These are phyloP conservation scores for Zymoseptoria ardabiliae DNA, from an alignment of 2,329 filamentous ascomycete genomes.

Conservation along the genomic window DNA sequence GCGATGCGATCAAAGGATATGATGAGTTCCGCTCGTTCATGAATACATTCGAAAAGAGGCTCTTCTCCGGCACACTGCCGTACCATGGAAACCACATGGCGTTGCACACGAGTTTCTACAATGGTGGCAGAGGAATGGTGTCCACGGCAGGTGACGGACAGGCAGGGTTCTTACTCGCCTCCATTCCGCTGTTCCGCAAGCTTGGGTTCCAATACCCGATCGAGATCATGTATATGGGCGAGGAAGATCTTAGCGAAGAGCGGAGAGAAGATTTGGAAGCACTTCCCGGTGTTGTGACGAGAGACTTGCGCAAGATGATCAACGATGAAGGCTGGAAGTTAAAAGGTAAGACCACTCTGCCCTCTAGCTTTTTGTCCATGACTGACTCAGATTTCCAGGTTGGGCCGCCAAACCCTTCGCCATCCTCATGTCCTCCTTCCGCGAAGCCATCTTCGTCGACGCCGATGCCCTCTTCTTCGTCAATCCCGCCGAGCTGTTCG, in stretches of 20 bases:
- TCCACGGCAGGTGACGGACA: slow-evolving; percentile 40
- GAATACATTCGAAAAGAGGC: slow-evolving; percentile 31
- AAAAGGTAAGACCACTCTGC: slow-evolving; percentile 12
- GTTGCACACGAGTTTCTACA: slow-evolving; percentile 36
- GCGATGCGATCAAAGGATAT: slow-evolving; percentile 31
- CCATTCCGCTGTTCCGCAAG: slow-evolving; percentile 33
- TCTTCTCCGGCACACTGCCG: slow-evolving; percentile 36
- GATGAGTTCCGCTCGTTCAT: slow-evolving; percentile 38
- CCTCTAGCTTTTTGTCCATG: not conserved
- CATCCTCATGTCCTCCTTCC: slow-evolving; percentile 41
- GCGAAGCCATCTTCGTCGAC: slow-evolving; percentile 43
- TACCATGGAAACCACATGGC: slow-evolving; percentile 42
- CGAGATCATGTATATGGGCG: slow-evolving; percentile 38
- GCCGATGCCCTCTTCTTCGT: slow-evolving; percentile 38
- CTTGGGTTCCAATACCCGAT: slow-evolving; percentile 36
- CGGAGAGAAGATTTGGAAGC: slow-evolving; percentile 37
- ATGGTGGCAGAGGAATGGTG: slow-evolving; percentile 38
- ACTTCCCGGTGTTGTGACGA: slow-evolving; percentile 37
- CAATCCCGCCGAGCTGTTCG: slow-evolving; percentile 38
- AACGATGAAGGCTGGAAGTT: slow-evolving; percentile 39
- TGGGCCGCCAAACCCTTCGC: slow-evolving; percentile 44
- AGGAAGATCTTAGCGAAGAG: slow-evolving; percentile 38
- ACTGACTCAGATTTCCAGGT: slow-evolving; percentile 17
- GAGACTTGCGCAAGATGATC: slow-evolving; percentile 40
- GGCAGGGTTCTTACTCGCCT: slow-evolving; percentile 38